Conservation (phyloP, 1,139 yeast species). For the Pichia inconspicua region DNA sequence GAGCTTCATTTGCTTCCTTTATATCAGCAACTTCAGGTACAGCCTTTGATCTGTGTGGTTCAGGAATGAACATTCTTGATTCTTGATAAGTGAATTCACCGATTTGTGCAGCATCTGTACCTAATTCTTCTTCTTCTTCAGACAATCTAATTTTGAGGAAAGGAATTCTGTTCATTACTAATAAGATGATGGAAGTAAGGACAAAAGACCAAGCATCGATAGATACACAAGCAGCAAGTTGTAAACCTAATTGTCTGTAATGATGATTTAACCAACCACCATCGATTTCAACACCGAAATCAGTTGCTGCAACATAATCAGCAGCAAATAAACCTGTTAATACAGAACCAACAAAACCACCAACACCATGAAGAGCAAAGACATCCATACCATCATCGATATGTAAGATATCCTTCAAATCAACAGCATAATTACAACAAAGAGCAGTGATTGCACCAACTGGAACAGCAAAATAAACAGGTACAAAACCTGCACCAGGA, state of each 20-base stretch:
- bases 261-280: conserved; percentile 97
- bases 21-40: conserved; percentile 10
- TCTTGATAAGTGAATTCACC: conserved; percentile 73
- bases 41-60: conserved; percentile 55
- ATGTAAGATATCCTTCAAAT: conserved; percentile 58
- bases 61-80: conserved; percentile 59
- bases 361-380: conserved; percentile 88
- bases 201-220: conserved; percentile 75
- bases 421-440: conserved; percentile 78
- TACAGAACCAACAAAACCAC: conserved; percentile 79
- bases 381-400: conserved; percentile 97
- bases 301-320: conserved; percentile 78
- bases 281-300: conserved; percentile 53
- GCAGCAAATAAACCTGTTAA: conserved; percentile 92
- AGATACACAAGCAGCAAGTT: conserved; percentile 76
- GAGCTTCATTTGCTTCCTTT: conserved; percentile 24
- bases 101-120: conserved; percentile 82
- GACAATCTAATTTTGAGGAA: conserved; percentile 73
- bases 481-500: conserved; percentile 95
- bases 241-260: conserved; percentile 85
- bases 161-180: conserved; percentile 74
- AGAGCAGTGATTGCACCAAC: conserved; percentile 77
- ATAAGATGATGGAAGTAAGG: conserved; percentile 64
- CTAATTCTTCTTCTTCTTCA: conserved; percentile 84
- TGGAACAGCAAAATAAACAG: conserved; percentile 77